phyloP scores from a whole-genome alignment of 2,329 filamentous ascomycete species.

The Exophiala lecanii-corni region DNA sequence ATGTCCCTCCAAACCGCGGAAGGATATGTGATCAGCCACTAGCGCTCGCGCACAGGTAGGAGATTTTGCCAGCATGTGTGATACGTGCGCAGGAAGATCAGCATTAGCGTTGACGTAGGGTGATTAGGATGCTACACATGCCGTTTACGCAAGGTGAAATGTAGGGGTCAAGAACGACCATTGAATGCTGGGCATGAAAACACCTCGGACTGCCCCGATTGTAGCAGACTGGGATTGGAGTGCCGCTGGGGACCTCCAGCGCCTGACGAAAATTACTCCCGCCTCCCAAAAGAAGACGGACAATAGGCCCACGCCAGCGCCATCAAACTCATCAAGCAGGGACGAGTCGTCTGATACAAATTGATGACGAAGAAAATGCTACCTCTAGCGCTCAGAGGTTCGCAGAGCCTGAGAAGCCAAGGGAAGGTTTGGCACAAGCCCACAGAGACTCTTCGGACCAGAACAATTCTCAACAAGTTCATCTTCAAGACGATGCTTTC shows the following conservation, averaged over 20 bases:
- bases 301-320: not conserved
- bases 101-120: not conserved
- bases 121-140: not conserved
- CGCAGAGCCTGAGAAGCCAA: not conserved
- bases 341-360: no score
- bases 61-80: no score
- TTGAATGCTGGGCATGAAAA: not conserved
- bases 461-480: not conserved
- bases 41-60: not conserved
- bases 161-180: not conserved
- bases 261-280: not conserved
- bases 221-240: not conserved
- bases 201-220: not conserved
- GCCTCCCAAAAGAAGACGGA: not conserved
- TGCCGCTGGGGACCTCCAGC: not conserved
- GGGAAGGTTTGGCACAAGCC: not conserved
- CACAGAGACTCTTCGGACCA: not conserved
- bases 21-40: no score
- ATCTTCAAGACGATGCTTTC: not conserved
- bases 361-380: not conserved
- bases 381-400: not conserved
- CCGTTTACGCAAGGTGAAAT: not conserved
- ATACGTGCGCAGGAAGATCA: not conserved
- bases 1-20: no score
- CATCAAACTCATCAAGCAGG: no score